A percentile compares a stretch with the other conserved stretches of the same genome.
These are phyloP conservation scores for Quercus lobata DNA, from an alignment of 331 rosid genomes.

Conservation along the genomic window DNA sequence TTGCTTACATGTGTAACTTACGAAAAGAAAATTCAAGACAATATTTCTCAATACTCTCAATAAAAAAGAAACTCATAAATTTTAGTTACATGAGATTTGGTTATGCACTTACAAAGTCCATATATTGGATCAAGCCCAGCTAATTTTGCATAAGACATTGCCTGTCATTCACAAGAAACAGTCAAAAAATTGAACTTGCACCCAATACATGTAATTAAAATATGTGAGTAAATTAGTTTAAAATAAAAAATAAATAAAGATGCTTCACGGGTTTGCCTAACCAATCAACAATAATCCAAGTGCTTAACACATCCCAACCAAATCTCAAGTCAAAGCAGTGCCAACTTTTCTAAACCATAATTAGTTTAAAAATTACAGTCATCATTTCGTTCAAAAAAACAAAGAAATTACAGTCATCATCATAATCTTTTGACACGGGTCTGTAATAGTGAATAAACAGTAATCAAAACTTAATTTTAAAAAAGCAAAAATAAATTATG, in stretches of 20 bases:
- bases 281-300: neutral
- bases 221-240: neutral
- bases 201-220: neutral
- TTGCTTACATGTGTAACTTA: neutral
- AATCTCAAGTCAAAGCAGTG: neutral
- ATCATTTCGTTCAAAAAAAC: too few species aligned
- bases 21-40: neutral
- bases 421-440: neutral
- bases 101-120: slow-evolving; percentile 84
- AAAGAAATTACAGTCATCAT: neutral
- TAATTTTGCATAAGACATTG: slow-evolving; percentile 95
- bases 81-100: neutral
- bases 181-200: slow-evolving; percentile 11
- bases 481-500: neutral
- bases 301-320: neutral
- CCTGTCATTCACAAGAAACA: slow-evolving; percentile 38
- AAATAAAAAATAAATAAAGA: neutral
- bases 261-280: neutral
- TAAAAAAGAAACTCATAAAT: neutral
- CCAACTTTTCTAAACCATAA: neutral
- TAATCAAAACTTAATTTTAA: neutral
- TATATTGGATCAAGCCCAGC: slow-evolving; percentile 93
- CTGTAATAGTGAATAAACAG: neutral
- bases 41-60: neutral
- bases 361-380: neutral